Percentiles rank a stretch among this genome's conserved stretches.
These are phyloP conservation scores for Sporothrix pseudoabietina DNA, from an alignment of 2,329 filamentous ascomycete species.

Conservation along the genomic window DNA sequence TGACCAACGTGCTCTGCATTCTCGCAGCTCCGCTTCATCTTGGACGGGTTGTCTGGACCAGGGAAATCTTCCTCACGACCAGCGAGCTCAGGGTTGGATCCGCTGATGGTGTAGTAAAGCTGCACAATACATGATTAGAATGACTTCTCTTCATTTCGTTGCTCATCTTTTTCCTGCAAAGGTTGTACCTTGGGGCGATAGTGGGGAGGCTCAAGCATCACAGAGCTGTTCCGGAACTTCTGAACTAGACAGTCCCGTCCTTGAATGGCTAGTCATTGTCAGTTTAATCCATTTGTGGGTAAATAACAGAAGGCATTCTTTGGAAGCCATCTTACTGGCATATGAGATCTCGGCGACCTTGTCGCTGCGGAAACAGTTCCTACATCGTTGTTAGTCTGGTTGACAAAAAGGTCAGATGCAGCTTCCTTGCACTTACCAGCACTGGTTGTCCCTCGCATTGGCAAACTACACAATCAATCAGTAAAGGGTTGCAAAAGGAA, in stretches of 20 bases:
- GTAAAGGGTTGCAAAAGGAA: neutral
- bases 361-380: slow-evolving; percentile 79
- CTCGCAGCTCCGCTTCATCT: slow-evolving; percentile 83
- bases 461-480: slow-evolving; percentile 63
- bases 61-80: slow-evolving; percentile 78
- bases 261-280: slow-evolving; percentile 69
- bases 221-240: slow-evolving; percentile 95
- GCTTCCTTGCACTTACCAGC: slow-evolving; percentile 56
- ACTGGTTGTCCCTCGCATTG: slow-evolving; percentile 67
- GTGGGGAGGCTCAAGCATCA: slow-evolving; percentile 82
- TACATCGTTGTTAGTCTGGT: slow-evolving; percentile 40
- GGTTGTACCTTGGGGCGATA: slow-evolving; percentile 76
- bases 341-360: slow-evolving; percentile 92
- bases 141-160: neutral
- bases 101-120: slow-evolving; percentile 57
- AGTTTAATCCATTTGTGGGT: slow-evolving; percentile 29
- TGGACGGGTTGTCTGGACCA: slow-evolving; percentile 77
- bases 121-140: slow-evolving; percentile 38
- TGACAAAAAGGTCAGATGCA: neutral
- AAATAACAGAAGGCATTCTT: neutral
- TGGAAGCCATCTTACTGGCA: slow-evolving; percentile 67
- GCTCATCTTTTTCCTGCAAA: neutral
- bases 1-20: slow-evolving; percentile 81
- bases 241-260: slow-evolving; percentile 87
- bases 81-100: slow-evolving; percentile 54